Base-by-base conservation (phyloP, 73 alveolate species). In the Paramecium biaurelia region DNA sequence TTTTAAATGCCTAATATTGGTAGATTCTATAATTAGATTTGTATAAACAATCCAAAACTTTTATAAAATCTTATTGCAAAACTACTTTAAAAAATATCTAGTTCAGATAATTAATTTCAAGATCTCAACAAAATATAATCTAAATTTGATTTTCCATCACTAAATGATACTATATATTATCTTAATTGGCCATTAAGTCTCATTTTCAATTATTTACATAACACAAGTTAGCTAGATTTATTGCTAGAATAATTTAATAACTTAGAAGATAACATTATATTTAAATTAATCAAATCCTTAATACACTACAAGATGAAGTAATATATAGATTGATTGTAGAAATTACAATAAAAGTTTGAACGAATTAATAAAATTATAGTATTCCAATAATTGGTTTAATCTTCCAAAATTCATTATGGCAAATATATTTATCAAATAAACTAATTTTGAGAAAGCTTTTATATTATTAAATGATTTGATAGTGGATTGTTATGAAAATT, bases 61-160 rank as follows among this genome's bases (percentile, higher is more conserved):
- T 24, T 79, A 45, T n/a, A 38, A 24, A 63, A 43, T 38, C 56
- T 79, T 56, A 41, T 79, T n/a, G 18, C 37, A 43, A 79, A 79
- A 47, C 12, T 79, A 15, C 53, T 79, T 14, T 21, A 72, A 28
- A 32, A 35, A 37, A 32, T 72, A 28, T 18, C 37, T 43, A 11
- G 42, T 24, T 18, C 14, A 24, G 90, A 79, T 43, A 41, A 41
- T 47, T 42, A 21, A 43, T 79, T 79, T 79, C 28, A 79, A 20
- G 74, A 79, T 24, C 70, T 79, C 24, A 43, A 47, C 47, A 79
- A 79, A 79, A 79, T 79, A 43, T 43, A 79, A 42, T 79, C 90
- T 2, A 79, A 79, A 45, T 30, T 26, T 47, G 90, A 79, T 21
- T 79, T 79, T 42, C 90, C 90, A 11, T 28, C 47, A 26, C 7